Evolutionary conservation across 768 basidiomycete species (phyloP), one percentile per base, ranked within the genome.

Genomic region (Mycena venus): DNA sequence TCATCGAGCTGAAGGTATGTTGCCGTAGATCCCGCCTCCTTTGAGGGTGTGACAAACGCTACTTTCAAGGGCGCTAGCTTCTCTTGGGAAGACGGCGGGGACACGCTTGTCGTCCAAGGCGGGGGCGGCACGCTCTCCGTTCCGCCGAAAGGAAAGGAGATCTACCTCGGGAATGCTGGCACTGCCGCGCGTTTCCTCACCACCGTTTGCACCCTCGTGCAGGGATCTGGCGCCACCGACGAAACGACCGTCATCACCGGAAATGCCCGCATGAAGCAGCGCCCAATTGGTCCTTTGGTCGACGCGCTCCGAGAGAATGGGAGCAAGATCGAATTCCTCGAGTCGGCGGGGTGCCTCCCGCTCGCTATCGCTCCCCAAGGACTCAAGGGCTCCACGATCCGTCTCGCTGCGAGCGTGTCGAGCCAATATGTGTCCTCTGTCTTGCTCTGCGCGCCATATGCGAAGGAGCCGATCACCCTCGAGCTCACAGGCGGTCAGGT

Each of bases 381-480:
- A 21, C 88, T 99, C 47, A 89, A 90, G 70, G 98, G 98, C 21
- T 93, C 93, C 0, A 89, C 84, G 4, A 95, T 99, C 79, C 89
- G 93, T 79, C 91, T 99, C 58, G 95, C 97, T 2, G 98, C 98
- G 8, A 96, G 92, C 78, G 95, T 99, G 9, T 99, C 97, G 6
- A 96, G 95, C 78, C 98, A 99, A 91, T 99, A 99, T 80, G 98
- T 99, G 40, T 98, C 96, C 5, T 97, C 97, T 11, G 96, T 99
- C 81, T 90, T 99, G 9, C 93, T 99, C 44, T 98, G 97, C 80
- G 97, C 98, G 0, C 98, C 98, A 2, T 99, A 99, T 80, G 97
- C 98, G 1, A 78, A 83, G 32, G 88, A 95, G 80, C 88, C 94
- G n/a, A 90, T 98, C 72, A 93, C 92, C 3, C 92, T 99, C 64